Conservation (phyloP, 352 stramenopile species). For the Pythium aquatile region DNA sequence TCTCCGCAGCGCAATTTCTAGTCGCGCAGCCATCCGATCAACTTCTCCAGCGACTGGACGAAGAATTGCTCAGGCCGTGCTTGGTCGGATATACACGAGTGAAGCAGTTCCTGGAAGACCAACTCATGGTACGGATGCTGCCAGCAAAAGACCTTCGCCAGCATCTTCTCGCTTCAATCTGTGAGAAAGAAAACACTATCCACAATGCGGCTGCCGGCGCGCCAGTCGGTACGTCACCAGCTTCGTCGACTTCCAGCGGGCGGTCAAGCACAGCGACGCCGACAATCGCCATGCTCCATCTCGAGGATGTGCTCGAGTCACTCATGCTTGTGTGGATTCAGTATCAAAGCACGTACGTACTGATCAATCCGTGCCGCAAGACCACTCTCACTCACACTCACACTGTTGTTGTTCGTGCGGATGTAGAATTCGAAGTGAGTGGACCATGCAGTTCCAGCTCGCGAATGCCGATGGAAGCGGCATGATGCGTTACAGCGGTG, state of each 20-base stretch:
- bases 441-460: conserved; percentile 57
- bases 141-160: conserved; percentile 48
- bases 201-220: conserved; percentile 24
- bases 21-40: conserved; percentile 35
- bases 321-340: conserved; percentile 76
- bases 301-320: conserved; percentile 70
- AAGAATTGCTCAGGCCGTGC: conserved; percentile 45
- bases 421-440: conserved; percentile 53
- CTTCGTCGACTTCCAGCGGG: conserved; percentile 2
- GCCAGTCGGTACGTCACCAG: not conserved
- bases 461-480: conserved; percentile 62
- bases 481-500: conserved; percentile 59
- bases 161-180: conserved; percentile 32
- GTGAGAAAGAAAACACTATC: conserved; percentile 28
- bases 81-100: conserved; percentile 40
- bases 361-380: not conserved
- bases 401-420: not conserved
- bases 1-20: conserved; percentile 46
- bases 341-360: conserved; percentile 48
- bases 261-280: conserved; percentile 18
- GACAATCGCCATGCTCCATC: conserved; percentile 33
- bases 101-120: conserved; percentile 44
- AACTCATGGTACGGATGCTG: conserved; percentile 46
- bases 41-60: conserved; percentile 40
- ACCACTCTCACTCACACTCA: not conserved